These are phyloP conservation scores for Polyporus tsugae DNA, from an alignment of 1,284 basidiomycete genomes.

Conservation along the genomic window DNA sequence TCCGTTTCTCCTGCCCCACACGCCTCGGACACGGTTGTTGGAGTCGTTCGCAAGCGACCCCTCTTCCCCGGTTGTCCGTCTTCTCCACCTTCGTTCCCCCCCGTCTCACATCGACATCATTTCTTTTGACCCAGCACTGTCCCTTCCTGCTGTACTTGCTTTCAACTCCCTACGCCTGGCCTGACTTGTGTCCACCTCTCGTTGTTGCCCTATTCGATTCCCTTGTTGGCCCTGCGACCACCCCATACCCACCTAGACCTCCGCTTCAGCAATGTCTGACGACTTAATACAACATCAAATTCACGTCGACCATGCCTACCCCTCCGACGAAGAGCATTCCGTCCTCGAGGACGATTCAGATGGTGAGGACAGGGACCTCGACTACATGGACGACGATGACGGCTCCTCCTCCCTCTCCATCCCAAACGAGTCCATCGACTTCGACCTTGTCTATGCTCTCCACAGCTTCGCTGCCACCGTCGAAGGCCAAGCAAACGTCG, in stretches of 20 bases:
- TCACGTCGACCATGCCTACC: slow-evolving; percentile 56
- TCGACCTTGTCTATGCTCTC: slow-evolving; percentile 88
- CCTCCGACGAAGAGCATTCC: slow-evolving; percentile 78
- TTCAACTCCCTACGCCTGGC: background rate
- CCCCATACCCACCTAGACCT: background rate
- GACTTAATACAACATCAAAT: slow-evolving; percentile 58
- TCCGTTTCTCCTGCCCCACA: background rate
- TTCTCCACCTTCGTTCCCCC: background rate
- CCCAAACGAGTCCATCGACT: slow-evolving; percentile 91
- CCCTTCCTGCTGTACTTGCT: background rate
- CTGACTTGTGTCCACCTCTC: background rate
- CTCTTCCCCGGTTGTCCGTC: background rate
- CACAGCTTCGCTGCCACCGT: slow-evolving; percentile 96
- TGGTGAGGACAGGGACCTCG: slow-evolving; percentile 68
- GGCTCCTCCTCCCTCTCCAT: slow-evolving; percentile 87
- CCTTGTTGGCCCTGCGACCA: background rate
- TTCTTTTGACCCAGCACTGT: slow-evolving; percentile 1
- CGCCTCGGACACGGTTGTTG: background rate
- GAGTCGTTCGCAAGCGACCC: background rate
- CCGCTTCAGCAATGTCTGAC: slow-evolving; percentile 51
- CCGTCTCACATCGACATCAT: background rate
- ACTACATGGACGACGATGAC: slow-evolving; percentile 72
- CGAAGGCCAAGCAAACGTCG: slow-evolving; percentile 95
- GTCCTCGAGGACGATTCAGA: slow-evolving; percentile 83
- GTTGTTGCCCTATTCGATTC: background rate